A percentile compares a stretch with the other conserved stretches of the same genome.
Evolutionary conservation across 2,329 filamentous ascomycete species (phyloP).

Genomic region (Colletotrichum theobromicola): DNA sequence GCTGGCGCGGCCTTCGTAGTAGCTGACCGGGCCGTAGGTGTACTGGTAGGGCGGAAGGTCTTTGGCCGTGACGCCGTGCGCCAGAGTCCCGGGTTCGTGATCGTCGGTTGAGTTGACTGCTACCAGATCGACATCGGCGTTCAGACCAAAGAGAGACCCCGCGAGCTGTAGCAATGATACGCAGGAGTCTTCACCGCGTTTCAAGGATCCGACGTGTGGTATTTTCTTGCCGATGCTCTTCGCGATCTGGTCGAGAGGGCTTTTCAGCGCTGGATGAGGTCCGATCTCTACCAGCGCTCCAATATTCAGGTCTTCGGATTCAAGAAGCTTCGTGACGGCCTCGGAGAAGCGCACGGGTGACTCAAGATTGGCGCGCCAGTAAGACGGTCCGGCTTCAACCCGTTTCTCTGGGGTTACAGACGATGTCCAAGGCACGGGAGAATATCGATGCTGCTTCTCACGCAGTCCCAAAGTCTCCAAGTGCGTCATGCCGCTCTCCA

Average conservation of each 20-base stretch:
- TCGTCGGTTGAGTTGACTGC: neutral
- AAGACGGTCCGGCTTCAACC: neutral
- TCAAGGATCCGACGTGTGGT: neutral
- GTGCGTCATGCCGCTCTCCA: neutral
- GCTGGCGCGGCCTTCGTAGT: neutral
- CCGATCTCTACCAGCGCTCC: neutral
- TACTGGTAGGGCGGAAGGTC: neutral
- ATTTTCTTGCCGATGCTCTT: neutral
- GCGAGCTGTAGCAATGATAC: neutral
- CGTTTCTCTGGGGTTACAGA: neutral
- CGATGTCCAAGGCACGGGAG: neutral
- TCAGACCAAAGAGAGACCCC: neutral
- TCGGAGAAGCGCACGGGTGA: neutral
- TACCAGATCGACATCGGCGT: neutral
- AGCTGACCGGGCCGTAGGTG: neutral
- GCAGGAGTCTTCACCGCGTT: neutral
- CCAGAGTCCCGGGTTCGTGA: rapidly evolving
- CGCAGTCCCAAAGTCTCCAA: neutral
- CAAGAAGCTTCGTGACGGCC: neutral
- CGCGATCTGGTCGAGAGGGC: neutral
- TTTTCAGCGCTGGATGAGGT: neutral
- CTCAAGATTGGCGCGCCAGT: neutral
- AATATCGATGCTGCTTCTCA: neutral
- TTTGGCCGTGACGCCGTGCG: neutral
- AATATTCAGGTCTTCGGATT: neutral